Evolutionary conservation across 202 grass and related monocot genomes (phyloP), one percentile per base, ranked within the genome.

Genomic region (Eragrostis tef): DNA sequence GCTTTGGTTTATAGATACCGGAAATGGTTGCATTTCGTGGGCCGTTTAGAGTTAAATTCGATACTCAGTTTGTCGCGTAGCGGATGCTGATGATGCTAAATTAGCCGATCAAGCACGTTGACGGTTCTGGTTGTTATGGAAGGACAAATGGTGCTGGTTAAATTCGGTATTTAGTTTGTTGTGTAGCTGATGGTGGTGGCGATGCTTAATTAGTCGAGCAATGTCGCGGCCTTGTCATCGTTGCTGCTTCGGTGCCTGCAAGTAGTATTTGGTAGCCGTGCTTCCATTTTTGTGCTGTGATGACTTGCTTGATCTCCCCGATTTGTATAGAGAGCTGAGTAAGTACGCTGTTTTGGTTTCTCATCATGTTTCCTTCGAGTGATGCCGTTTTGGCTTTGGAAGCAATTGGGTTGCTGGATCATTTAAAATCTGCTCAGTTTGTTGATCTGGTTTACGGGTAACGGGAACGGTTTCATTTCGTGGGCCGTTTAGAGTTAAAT

Each of bases 131-230:
- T 39, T 39, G 6, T 39, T 39, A 39, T 39, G 34, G 2, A 39
- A 39, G 34, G 34, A 39, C 34, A 39, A 39, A 5, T 5, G 34
- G 34, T 39, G 34, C 34, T 39, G 34, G 34, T 39, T 39, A 39
- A 4, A 34, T 34, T 34, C 31, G 6, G 9, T 58, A 4, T 49
- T 15, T 14, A 26, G 31, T 19, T 65, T 56, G 17, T 26, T 16
- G 0, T 24, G 14, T 43, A 46, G 13, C 52, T 9, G 12, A 49
- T 49, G 72, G 0, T 7, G 36, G 3, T n/a, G n/a, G n/a, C 6
- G 57, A 73, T 71, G 48, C 42, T 81, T 51, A 11, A 27, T 29
- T 85, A 75, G n/a, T n/a, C n/a, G 6, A n/a, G n/a, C n/a, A n/a
- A n/a, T n/a, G n/a, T n/a, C n/a, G n/a, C n/a, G n/a, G n/a, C n/a